Conservation (phyloP, 1,284 basidiomycete genomes). For the Marasmius oreades region DNA sequence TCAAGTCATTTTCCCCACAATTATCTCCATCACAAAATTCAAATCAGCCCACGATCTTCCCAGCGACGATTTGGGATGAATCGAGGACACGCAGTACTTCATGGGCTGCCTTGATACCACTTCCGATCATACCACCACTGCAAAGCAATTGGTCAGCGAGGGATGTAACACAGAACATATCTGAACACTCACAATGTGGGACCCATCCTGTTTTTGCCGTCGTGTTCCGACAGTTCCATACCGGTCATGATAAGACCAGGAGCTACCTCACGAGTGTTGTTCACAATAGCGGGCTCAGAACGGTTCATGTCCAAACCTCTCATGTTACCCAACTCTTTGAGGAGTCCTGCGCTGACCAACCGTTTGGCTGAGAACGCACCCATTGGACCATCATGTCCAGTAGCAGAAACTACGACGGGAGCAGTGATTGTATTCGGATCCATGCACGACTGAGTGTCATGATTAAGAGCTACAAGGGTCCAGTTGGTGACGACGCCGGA, state of each 20-base stretch:
- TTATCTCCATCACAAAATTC: background rate
- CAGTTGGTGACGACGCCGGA: conserved; percentile 87
- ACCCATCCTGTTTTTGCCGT: conserved; percentile 80
- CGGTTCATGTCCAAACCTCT: conserved; percentile 75
- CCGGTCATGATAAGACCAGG: conserved; percentile 79
- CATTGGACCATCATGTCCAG: conserved; percentile 81
- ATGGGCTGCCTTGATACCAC: conserved; percentile 75
- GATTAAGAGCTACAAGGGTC: conserved; percentile 80
- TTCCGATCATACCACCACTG: conserved; percentile 73
- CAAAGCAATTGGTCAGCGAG: background rate
- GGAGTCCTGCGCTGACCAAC: conserved; percentile 71
- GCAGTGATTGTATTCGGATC: conserved; percentile 84
- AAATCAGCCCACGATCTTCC: conserved; percentile 56
- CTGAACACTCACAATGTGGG: conserved; percentile 52
- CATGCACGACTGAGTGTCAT: conserved; percentile 84
- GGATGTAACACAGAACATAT: background rate
- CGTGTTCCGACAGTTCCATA: conserved; percentile 86
- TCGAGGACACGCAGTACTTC: conserved; percentile 69
- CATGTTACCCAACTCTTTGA: conserved; percentile 83
- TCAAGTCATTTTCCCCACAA: too few relatives aligned
- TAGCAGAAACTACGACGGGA: conserved; percentile 68
- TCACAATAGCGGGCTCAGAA: conserved; percentile 75
- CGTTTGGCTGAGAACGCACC: conserved; percentile 85
- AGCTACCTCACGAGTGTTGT: conserved; percentile 75
- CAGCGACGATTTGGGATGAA: conserved; percentile 55